Conservation (phyloP, 2,329 filamentous ascomycete genomes). For the Boeremia exigua region DNA sequence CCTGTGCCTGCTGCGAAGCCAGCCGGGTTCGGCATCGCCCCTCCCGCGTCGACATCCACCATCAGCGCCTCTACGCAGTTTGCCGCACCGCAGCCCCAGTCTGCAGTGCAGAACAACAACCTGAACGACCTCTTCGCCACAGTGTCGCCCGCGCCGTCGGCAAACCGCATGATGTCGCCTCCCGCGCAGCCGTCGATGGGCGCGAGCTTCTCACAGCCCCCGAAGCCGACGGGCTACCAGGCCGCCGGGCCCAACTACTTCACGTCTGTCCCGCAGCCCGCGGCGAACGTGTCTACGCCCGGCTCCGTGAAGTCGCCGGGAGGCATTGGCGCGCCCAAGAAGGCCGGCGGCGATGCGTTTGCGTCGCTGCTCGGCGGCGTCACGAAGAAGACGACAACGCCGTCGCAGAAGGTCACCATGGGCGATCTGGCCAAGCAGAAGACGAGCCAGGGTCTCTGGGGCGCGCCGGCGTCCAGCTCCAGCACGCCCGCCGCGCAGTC, state of each 20-base stretch:
- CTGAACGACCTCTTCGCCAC: slow-evolving; percentile 84
- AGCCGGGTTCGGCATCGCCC: slow-evolving; percentile 58
- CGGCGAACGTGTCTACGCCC: slow-evolving; percentile 48
- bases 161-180: slow-evolving; percentile 62
- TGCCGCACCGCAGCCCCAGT: slow-evolving; percentile 82
- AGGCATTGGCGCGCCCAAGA: slow-evolving; percentile 50
- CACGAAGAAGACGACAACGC: slow-evolving; percentile 74
- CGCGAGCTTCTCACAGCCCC: slow-evolving; percentile 51
- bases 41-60: slow-evolving; percentile 54
- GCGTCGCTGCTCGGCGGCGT: slow-evolving; percentile 82
- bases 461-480: slow-evolving; percentile 62
- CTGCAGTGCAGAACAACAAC: slow-evolving; percentile 79
- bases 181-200: slow-evolving; percentile 45
- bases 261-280: slow-evolving; percentile 69
- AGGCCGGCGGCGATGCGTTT: slow-evolving; percentile 80
- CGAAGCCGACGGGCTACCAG: slow-evolving; percentile 72
- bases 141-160: slow-evolving; percentile 70
- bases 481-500: slow-evolving; percentile 40
- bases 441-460: slow-evolving; percentile 93
- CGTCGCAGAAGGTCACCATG: slow-evolving; percentile 73
- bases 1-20: slow-evolving; percentile 63
- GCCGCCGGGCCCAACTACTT: slow-evolving; percentile 91
- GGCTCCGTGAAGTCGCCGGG: slow-evolving; percentile 48
- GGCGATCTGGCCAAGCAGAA: slow-evolving; percentile 98
- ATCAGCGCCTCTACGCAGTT: slow-evolving; percentile 70